phyloP scores from a whole-genome alignment of 1,284 basidiomycete species.

The Ustilago sp. region DNA sequence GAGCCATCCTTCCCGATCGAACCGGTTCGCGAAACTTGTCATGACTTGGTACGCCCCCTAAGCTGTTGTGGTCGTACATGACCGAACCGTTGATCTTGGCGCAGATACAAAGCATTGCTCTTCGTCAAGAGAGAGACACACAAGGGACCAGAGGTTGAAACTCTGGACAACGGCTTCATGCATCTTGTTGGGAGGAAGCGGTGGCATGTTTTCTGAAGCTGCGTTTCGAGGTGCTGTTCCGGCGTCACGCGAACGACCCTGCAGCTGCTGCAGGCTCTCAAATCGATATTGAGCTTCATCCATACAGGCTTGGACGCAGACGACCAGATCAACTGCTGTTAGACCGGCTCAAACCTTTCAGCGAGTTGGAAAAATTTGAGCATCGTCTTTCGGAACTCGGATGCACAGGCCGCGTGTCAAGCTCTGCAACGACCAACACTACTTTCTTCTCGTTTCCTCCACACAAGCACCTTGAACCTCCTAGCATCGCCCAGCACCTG shows the following conservation, averaged over 20 bases:
- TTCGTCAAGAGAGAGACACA: too few species aligned
- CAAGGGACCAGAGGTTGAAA: too few species aligned
- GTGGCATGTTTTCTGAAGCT: too few species aligned
- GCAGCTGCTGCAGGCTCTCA: background rate
- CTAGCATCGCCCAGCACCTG: background rate
- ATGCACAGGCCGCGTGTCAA: background rate
- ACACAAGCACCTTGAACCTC: background rate
- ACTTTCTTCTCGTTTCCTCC: background rate
- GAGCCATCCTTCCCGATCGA: too few species aligned
- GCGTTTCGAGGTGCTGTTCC: background rate
- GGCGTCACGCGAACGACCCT: background rate
- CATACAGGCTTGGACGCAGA: background rate
- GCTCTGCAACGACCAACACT: constrained; percentile 9
- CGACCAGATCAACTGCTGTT: background rate
- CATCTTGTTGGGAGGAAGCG: background rate
- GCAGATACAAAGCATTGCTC: too few species aligned
- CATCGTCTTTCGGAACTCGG: constrained; percentile 10
- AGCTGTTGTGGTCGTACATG: too few species aligned
- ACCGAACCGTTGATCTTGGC: too few species aligned
- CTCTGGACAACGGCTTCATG: too few species aligned
- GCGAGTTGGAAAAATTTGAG: background rate
- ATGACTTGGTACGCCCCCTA: too few species aligned
- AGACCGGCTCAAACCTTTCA: background rate
- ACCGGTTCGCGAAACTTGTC: too few species aligned
- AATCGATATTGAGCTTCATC: constrained; percentile 4